Percentiles rank a stretch among this genome's conserved stretches.
Evolutionary conservation across 306 rosid genomes (phyloP).

Genomic region (Boehmeria nivea): DNA sequence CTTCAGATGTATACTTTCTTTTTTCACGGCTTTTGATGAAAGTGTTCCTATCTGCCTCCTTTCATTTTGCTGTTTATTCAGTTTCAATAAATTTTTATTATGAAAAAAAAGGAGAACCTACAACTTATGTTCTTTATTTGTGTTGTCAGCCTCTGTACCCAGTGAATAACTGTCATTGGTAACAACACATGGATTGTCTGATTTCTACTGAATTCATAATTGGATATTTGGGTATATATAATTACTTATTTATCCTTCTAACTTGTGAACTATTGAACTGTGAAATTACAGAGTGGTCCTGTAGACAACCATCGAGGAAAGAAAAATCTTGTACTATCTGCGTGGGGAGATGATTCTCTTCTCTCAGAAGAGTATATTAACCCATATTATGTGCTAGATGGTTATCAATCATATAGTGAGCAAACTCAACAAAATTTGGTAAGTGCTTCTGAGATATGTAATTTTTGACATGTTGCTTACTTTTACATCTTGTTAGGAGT

Average conservation of each 20-base stretch:
- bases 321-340: constrained; percentile 83
- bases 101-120: too few relatives aligned
- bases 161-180: neutral
- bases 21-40: neutral
- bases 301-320: constrained; percentile 71
- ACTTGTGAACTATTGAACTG: constrained; percentile 24
- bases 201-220: too few relatives aligned
- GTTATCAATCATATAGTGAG: constrained; percentile 63
- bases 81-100: too few relatives aligned
- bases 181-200: too few relatives aligned
- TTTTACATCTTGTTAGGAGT: neutral
- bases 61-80: too few relatives aligned
- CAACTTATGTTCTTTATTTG: neutral
- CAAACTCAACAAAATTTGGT: constrained; percentile 77
- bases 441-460: constrained; percentile 24
- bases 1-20: neutral
- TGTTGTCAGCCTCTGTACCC: neutral
- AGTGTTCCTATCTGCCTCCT: neutral
- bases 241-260: neutral
- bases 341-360: constrained; percentile 85
- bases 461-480: neutral
- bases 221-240: neutral
- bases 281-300: constrained; percentile 50
- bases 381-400: constrained; percentile 55
- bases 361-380: constrained; percentile 65